Conservation (phyloP, 257 asterid genomes). For the Solanum virginianum region DNA sequence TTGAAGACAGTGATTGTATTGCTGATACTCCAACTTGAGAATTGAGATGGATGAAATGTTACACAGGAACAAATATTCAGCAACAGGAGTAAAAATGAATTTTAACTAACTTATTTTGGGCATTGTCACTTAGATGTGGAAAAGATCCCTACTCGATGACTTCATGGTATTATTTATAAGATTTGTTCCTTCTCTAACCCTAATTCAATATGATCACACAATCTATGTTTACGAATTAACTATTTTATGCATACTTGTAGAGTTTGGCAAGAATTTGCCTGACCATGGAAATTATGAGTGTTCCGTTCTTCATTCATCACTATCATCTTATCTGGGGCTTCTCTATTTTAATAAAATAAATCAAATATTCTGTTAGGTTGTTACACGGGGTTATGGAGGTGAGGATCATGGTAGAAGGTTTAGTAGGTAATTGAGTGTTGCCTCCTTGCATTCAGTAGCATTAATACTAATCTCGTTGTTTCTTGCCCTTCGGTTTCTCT, state of each 20-base stretch:
- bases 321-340: neutral
- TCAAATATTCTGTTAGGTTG: neutral
- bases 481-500: neutral
- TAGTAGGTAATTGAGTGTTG: neutral
- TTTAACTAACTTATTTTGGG: neutral
- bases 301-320: neutral
- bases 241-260: neutral
- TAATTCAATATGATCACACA: neutral
- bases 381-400: neutral
- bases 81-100: neutral
- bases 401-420: neutral
- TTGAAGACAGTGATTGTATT: neutral
- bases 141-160: neutral
- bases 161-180: neutral
- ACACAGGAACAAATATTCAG: neutral
- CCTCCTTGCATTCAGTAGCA: neutral
- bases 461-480: neutral
- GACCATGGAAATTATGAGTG: neutral
- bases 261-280: neutral
- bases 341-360: neutral
- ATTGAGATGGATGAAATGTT: neutral
- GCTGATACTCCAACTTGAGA: neutral
- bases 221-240: neutral
- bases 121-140: neutral
- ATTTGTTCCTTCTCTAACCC: neutral